Evolutionary conservation across 352 stramenopile genomes (phyloP), one percentile per base, ranked within the genome.

Genomic region (Pythium insidiosum): DNA sequence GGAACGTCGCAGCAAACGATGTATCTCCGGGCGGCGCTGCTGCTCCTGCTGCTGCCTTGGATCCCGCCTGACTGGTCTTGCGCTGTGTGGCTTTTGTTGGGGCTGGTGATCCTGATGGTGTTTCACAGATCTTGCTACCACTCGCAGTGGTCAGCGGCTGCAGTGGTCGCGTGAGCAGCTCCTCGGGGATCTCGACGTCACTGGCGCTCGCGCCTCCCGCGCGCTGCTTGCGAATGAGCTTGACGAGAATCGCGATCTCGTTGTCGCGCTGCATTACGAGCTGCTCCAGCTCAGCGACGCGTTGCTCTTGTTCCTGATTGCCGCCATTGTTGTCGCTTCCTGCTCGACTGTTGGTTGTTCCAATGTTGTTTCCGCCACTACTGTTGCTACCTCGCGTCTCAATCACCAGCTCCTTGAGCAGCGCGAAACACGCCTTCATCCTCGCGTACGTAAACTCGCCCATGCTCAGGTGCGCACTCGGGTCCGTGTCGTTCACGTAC

Each of bases 161-260:
- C 28, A 46, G 22, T 34, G 58, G 51, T 3, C 45, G 34, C 6
- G 34, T 30, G n/a, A 51, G 22, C 23, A 66, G 22, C 11, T 31
- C 23, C 36, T 51, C 48, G 6, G 48, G 53, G 15, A 43, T 48
- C 11, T 43, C 38, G 2, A 22, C 47, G 23, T 34, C 41, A 24
- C 20, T 43, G 24, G 38, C 56, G 22, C 18, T 61, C 25, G 26
- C 9, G 28, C 28, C 68, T n/a, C n/a, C n/a, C n/a, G n/a, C n/a
- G 48, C 48, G 54, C 58, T 63, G 28, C 7, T 80, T 95, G 21
- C 88, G 84, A 34, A 97, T 84, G 85, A 97, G 97, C 35, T 94
- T 95, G 42, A 97, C 88, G 55, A 97, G 83, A 44, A 97, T 96
- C 28, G 82, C 81, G 43, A 97, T 97, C 44, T 97, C 89, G 43